A percentile compares a stretch with the other conserved stretches of the same genome.
These are phyloP conservation scores for Irpex rosettiformis DNA, from an alignment of 1,284 basidiomycete genomes.

Conservation along the genomic window DNA sequence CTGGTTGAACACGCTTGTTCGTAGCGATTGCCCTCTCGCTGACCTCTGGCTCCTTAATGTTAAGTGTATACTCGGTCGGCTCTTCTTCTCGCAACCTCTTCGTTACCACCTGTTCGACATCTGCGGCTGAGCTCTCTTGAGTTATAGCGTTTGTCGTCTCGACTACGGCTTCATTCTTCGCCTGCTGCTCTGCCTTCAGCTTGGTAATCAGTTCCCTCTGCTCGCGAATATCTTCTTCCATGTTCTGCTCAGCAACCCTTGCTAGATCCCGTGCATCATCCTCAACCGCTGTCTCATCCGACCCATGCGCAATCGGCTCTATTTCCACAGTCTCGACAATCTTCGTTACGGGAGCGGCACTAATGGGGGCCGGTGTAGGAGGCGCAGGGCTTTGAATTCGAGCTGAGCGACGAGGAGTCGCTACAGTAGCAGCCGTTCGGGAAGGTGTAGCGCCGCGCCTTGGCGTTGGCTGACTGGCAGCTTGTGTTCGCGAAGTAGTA, in stretches of 20 bases:
- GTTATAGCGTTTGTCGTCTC: conserved; percentile 23
- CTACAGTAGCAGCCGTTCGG: conserved; percentile 23
- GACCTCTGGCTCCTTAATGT: conserved; percentile 56
- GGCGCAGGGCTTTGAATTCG: conserved; percentile 47
- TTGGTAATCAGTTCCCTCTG: conserved; percentile 66
- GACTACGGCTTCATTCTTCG: conserved; percentile 35
- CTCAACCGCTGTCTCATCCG: conserved; percentile 60
- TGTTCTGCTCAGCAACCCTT: conserved; percentile 56
- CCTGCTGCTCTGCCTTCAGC: conserved; percentile 54
- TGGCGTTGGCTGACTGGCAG: conserved; percentile 13
- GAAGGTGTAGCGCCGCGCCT: conserved; percentile 19
- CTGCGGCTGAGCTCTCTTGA: conserved; percentile 23
- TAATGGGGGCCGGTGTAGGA: conserved; percentile 25
- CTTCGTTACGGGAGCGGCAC: conserved; percentile 36
- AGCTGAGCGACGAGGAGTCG: conserved; percentile 42
- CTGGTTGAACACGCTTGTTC: conserved; percentile 56
- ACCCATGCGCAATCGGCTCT: conserved; percentile 44
- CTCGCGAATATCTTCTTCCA: conserved; percentile 66
- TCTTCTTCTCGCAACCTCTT: conserved; percentile 58
- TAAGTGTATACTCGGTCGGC: conserved; percentile 45
- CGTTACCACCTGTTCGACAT: conserved; percentile 24
- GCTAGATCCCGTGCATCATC: conserved; percentile 50
- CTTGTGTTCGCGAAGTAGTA: conserved; percentile 9
- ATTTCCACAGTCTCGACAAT: conserved; percentile 33
- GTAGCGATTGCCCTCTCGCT: conserved; percentile 62